Base-by-base conservation (phyloP, 2,329 filamentous ascomycete species). In the Xylariomycetidae sp. region DNA sequence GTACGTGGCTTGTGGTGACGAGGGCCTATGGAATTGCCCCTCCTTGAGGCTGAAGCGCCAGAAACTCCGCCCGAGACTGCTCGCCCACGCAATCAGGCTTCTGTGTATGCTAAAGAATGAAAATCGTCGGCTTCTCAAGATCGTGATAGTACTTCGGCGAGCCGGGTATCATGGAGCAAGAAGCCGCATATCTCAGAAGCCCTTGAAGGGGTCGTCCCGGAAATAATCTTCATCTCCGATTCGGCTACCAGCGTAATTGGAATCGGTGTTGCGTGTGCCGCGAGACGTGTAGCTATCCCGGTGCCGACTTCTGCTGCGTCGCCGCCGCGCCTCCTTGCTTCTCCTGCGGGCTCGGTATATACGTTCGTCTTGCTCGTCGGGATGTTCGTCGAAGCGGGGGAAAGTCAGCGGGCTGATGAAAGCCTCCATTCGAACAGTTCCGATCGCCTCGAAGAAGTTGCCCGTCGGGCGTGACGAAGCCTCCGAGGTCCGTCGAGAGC, bases 341-440 rank as follows among this genome's bases (percentile, higher is more conserved):
- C 72, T 61, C 37, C 72, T 58, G 8, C 74, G 63, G 4, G 64
- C 62, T 5, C 62, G 56, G 29, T 67, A 63, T 31, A 63, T 59
- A 40, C 65, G 60, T 41, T 76, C 71, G 16, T 74, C 70, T 15
- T 63, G 56, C 42, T 74, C 71, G 34, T 70, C 64, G 0, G 65
- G 61, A 25, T 63, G 58, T 10, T 72, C 68, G 10, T 64, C 61
- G 32, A 68, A 62, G 18, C 63, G 61, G 3, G 63, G 63, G 40
- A 68, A 65, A 1, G 72, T 65, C 9, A 80, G 56, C 1, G 77
- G 77, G 47, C 69, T 78, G 46, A 98, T 93, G 57, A 96, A 98
- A 0, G 92, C 92, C 59, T 96, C 90, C 90, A 98, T 96, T 18
- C 92, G 79, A 29, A 96, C 79, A 2, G 89, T 96, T 2, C 89